phyloP scores from a whole-genome alignment of 2,329 filamentous ascomycete genomes.

The Aspergillus unguis region DNA sequence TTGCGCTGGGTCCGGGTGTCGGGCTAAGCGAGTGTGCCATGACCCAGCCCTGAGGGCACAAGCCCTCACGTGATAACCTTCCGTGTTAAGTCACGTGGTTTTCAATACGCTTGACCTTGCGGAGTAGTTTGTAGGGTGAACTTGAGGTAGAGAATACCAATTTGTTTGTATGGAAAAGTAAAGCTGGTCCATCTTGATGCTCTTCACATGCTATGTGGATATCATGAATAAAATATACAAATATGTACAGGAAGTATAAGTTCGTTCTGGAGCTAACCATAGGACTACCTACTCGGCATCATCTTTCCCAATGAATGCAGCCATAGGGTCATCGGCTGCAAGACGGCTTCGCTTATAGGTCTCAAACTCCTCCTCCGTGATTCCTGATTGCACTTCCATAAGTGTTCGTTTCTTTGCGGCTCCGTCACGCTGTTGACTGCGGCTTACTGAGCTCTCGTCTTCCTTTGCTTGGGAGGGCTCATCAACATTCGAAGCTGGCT shows the following conservation, averaged over 20 bases:
- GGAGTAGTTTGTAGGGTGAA: no score
- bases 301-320: slow-evolving; percentile 71
- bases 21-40: slow-evolving; percentile 44
- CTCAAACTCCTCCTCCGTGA: slow-evolving; percentile 82
- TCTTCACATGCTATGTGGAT: neutral
- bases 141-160: no score
- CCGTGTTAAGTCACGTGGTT: neutral
- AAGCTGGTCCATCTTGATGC: neutral
- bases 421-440: slow-evolving; percentile 28
- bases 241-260: slow-evolving; percentile 5
- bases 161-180: no score
- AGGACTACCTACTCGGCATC: slow-evolving; percentile 52
- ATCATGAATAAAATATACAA: neutral
- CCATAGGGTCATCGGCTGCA: slow-evolving; percentile 81
- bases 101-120: no score
- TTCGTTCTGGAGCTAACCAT: neutral
- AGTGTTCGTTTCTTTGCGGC: slow-evolving; percentile 66
- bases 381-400: slow-evolving; percentile 72
- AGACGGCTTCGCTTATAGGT: slow-evolving; percentile 74
- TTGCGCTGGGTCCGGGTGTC: slow-evolving; percentile 33
- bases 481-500: slow-evolving; percentile 6
- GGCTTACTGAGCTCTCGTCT: slow-evolving; percentile 27
- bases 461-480: slow-evolving; percentile 22
- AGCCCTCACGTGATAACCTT: slow-evolving; percentile 23
- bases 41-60: slow-evolving; percentile 27